A percentile compares a stretch with the other conserved stretches of the same genome.
phyloP scores from a whole-genome alignment of 768 basidiomycete species.

The Mycena olivaceomarginata region DNA sequence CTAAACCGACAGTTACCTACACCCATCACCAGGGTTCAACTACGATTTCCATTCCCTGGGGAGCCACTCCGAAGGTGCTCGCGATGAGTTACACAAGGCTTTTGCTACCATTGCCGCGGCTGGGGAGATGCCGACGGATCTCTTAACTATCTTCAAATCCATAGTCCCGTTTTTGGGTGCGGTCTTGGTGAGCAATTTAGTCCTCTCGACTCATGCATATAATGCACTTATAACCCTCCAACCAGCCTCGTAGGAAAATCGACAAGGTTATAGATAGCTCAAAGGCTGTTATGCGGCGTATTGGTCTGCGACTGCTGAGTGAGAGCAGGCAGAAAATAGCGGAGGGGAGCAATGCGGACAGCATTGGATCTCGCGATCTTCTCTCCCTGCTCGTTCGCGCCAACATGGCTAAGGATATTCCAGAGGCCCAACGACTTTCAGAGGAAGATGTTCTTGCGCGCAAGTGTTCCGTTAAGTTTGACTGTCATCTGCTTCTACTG shows the following conservation, averaged over 20 bases:
- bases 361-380: slow-evolving; percentile 23
- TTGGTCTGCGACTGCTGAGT: slow-evolving; percentile 68
- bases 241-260: slow-evolving; percentile 20
- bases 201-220: not conserved
- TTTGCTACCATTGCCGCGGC: slow-evolving; percentile 63
- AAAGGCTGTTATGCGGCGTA: slow-evolving; percentile 63
- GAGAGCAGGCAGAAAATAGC: slow-evolving; percentile 24
- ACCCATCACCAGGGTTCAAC: slow-evolving; percentile 35
- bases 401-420: no score
- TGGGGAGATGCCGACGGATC: slow-evolving; percentile 39
- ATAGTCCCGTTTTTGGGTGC: slow-evolving; percentile 51
- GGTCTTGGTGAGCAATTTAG: not conserved
- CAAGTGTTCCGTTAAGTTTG: no score
- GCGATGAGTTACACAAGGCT: slow-evolving; percentile 60
- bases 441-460: no score
- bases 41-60: not conserved
- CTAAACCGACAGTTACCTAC: slow-evolving; percentile 53
- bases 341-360: slow-evolving; percentile 47
- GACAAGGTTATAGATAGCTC: slow-evolving; percentile 49
- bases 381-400: no score
- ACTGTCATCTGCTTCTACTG: no score
- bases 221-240: not conserved
- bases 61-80: slow-evolving; percentile 13
- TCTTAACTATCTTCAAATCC: slow-evolving; percentile 46
- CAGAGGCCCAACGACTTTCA: no score